Conservation (phyloP, 345 rosid genomes). For the Gossypium herbaceum region DNA sequence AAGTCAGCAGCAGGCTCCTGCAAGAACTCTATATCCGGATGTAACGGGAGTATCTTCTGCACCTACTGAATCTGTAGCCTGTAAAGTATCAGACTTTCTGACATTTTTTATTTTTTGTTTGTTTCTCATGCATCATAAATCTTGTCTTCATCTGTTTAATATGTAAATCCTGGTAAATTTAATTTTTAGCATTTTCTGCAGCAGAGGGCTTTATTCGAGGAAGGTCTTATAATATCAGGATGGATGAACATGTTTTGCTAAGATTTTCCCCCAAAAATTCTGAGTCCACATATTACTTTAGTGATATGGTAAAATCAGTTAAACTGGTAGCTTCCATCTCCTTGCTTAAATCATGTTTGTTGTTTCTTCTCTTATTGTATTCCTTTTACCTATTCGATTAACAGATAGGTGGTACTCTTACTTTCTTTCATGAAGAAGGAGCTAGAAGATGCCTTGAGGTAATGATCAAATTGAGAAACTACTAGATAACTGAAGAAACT, state of each 20-base stretch:
- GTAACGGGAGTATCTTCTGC: constrained; percentile 32
- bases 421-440: constrained; percentile 86
- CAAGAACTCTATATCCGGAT: constrained; percentile 34
- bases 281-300: constrained; percentile 85
- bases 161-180: constrained; percentile 30
- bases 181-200: constrained; percentile 54
- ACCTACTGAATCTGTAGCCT: constrained; percentile 49
- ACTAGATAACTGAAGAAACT: not conserved
- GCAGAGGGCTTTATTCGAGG: constrained; percentile 93
- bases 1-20: constrained; percentile 36
- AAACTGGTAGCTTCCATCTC: constrained; percentile 4
- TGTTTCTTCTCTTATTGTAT: constrained; percentile 12
- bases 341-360: not conserved
- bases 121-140: constrained; percentile 16
- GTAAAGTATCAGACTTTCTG: constrained; percentile 38
- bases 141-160: constrained; percentile 14
- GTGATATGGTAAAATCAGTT: constrained; percentile 66
- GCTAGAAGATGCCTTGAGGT: constrained; percentile 96
- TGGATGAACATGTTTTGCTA: constrained; percentile 88
- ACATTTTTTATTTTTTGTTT: not conserved
- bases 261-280: constrained; percentile 91
- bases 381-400: constrained; percentile 17
- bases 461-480: constrained; percentile 13
- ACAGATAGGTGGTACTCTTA: constrained; percentile 97
- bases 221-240: constrained; percentile 90